Percentiles rank a stretch among this genome's conserved stretches.
phyloP scores from a whole-genome alignment of 805 yeast species.

The Monosporozyma servazzii region DNA sequence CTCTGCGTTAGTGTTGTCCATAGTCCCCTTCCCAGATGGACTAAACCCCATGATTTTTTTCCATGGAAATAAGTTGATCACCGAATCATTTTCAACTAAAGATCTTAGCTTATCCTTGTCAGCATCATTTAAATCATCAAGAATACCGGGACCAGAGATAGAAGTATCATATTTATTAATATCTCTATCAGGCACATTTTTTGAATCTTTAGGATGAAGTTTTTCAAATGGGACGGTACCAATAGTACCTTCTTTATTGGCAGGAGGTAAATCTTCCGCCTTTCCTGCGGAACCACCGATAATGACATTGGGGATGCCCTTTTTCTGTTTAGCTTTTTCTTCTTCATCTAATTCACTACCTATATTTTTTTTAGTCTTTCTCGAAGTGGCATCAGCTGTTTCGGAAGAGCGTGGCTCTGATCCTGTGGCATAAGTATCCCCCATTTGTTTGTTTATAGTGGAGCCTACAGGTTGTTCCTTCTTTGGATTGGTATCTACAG shows the following conservation, averaged over 20 bases:
- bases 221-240: slow-evolving; percentile 26
- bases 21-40: slow-evolving; percentile 12
- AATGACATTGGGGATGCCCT: slow-evolving; percentile 6
- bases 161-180: slow-evolving; percentile 26
- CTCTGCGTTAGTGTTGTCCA: slow-evolving; percentile 4
- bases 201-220: slow-evolving; percentile 18
- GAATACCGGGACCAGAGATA: slow-evolving; percentile 17
- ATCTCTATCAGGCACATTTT: slow-evolving; percentile 18
- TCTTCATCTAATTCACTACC: not conserved
- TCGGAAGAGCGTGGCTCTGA: slow-evolving; percentile 1
- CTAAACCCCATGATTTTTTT: slow-evolving; percentile 26
- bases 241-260: slow-evolving; percentile 21
- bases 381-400: not conserved
- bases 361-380: not conserved
- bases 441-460: not conserved
- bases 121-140: slow-evolving; percentile 8
- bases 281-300: slow-evolving; percentile 20
- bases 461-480: not conserved
- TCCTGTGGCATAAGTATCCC: slow-evolving; percentile 4
- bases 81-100: slow-evolving; percentile 9
- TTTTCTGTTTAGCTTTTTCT: not conserved
- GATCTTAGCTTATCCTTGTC: slow-evolving; percentile 11
- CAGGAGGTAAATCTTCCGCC: slow-evolving; percentile 17
- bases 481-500: not conserved
- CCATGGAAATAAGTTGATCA: slow-evolving; percentile 31